phyloP scores from a whole-genome alignment of 306 rosid species.

The Coriaria nepalensis region DNA sequence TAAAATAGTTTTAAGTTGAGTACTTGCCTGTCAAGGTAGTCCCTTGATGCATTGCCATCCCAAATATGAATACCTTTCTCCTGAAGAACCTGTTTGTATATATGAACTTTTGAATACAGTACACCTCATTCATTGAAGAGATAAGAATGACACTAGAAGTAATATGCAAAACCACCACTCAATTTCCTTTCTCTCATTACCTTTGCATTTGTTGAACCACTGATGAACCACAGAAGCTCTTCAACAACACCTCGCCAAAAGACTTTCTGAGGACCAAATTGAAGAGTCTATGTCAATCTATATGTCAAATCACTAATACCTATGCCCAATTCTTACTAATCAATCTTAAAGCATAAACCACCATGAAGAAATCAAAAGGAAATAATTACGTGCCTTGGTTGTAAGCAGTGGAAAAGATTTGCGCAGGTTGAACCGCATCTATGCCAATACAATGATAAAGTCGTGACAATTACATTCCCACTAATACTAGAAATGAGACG shows the following conservation, averaged over 20 bases:
- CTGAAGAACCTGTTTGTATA: slow-evolving; percentile 58
- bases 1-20: not conserved
- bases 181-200: slow-evolving; percentile 18
- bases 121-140: no score
- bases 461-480: no score
- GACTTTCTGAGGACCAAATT: slow-evolving; percentile 57
- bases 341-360: no score
- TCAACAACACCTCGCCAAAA: slow-evolving; percentile 98
- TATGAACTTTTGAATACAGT: slow-evolving; percentile 1
- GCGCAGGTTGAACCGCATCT: slow-evolving; percentile 92
- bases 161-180: no score
- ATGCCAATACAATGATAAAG: slow-evolving; percentile 15
- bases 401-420: slow-evolving; percentile 81
- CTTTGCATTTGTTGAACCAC: slow-evolving; percentile 97
- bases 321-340: no score
- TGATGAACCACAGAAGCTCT: slow-evolving; percentile 96
- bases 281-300: no score
- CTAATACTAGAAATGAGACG: slow-evolving; percentile 8
- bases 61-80: slow-evolving; percentile 82
- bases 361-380: slow-evolving; percentile 11
- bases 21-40: slow-evolving; percentile 85
- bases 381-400: slow-evolving; percentile 54
- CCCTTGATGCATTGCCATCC: slow-evolving; percentile 97
- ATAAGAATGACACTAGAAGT: no score
- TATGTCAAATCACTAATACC: no score